These are phyloP conservation scores for Hygrophoropsis aurantiaca DNA, from an alignment of 768 basidiomycete genomes.

Conservation along the genomic window DNA sequence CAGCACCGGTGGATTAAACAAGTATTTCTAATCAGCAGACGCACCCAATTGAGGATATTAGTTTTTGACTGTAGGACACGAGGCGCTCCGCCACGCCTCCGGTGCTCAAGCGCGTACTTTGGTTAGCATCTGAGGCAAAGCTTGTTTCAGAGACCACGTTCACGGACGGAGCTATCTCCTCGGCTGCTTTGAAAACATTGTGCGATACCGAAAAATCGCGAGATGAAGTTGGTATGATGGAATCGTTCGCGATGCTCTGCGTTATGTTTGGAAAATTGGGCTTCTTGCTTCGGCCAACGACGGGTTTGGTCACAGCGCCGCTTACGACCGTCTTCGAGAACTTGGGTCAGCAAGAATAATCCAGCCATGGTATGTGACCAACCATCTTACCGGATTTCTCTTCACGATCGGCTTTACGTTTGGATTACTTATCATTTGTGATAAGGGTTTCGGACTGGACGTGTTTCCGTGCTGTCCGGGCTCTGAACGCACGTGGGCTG, in stretches of 20 bases:
- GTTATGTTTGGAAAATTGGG: conserved; percentile 17
- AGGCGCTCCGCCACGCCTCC: conserved; percentile 47
- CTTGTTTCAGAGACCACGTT: conserved; percentile 27
- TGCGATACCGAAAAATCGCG: conserved; percentile 12
- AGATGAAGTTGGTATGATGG: conserved; percentile 7
- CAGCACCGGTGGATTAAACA: conserved; percentile 16
- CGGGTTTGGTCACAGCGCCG: conserved; percentile 18
- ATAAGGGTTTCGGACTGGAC: background rate
- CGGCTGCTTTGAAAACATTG: conserved; percentile 11
- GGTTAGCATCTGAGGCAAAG: conserved; percentile 19
- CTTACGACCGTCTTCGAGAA: conserved; percentile 15
- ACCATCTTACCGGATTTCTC: conserved; percentile 17
- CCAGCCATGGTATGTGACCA: background rate
- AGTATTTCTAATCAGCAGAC: conserved; percentile 28
- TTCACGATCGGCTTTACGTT: conserved; percentile 29
- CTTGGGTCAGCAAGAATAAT: conserved; percentile 15
- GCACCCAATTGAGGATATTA: conserved; percentile 45
- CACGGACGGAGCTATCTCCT: conserved; percentile 17
- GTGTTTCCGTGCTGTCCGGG: background rate
- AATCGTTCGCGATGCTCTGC: conserved; percentile 10
- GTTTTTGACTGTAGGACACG: conserved; percentile 47
- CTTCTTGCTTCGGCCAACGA: conserved; percentile 7
- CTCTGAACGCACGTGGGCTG: conserved; percentile 3
- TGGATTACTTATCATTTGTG: conserved; percentile 1
- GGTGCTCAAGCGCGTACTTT: conserved; percentile 13